Evolutionary conservation across 192 early-diverging fungal genomes (phyloP).

Genomic region (Spizellomyces punctatus): DNA sequence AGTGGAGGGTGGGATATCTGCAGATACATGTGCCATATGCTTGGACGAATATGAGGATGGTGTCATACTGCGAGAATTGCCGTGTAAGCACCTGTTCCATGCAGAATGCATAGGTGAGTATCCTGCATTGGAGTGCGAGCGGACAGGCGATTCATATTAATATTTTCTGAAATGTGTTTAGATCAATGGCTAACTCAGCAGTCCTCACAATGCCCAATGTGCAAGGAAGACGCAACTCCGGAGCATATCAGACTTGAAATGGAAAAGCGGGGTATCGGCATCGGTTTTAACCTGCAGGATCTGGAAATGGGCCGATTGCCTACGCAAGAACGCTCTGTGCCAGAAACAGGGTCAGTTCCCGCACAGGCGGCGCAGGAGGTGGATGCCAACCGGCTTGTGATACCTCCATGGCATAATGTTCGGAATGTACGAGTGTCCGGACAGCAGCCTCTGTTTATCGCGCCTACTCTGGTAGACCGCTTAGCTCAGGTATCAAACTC

Average conservation of each 20-base stretch:
- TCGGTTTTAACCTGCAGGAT: constrained; percentile 17
- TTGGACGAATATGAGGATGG: constrained; percentile 65
- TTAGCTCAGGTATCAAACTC: neutral
- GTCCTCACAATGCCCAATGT: constrained; percentile 22
- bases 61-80: constrained; percentile 57
- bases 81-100: constrained; percentile 68
- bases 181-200: constrained; percentile 29
- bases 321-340: neutral
- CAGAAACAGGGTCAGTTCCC: neutral
- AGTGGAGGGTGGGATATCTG: neutral
- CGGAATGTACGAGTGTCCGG: neutral
- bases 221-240: constrained; percentile 29
- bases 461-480: neutral
- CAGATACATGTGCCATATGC: constrained; percentile 68
- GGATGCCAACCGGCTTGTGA: too few relatives aligned
- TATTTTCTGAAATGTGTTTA: neutral
- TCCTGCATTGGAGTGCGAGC: neutral
- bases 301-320: neutral
- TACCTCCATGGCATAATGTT: neutral
- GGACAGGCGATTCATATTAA: neutral
- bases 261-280: constrained; percentile 21
- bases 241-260: constrained; percentile 8
- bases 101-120: constrained; percentile 63
- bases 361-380: neutral
- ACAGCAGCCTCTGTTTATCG: neutral